Evolutionary conservation across 1,284 basidiomycete species (phyloP).

Genomic region (Cutaneotrichosporon cyanovorans): DNA sequence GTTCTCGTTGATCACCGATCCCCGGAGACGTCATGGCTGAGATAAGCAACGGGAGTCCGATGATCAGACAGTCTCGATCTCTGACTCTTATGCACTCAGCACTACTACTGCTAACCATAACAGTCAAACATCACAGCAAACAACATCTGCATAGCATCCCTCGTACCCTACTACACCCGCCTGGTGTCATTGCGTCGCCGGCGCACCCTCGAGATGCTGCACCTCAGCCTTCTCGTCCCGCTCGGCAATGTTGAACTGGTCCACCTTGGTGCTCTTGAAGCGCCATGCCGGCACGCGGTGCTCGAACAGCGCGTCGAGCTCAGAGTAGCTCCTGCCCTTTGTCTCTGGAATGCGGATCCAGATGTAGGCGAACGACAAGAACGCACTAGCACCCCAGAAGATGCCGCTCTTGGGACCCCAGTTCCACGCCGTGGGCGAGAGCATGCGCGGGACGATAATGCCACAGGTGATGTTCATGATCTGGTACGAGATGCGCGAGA

Average conservation of each 20-base stretch:
- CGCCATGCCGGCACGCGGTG: slow-evolving; percentile 25
- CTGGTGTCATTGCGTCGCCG: too few species aligned
- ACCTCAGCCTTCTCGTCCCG: background rate
- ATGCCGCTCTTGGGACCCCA: slow-evolving; percentile 27
- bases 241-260: background rate
- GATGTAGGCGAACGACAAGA: slow-evolving; percentile 20
- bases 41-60: too few species aligned
- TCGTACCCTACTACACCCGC: too few species aligned
- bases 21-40: too few species aligned
- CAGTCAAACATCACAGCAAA: too few species aligned
- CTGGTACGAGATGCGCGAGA: slow-evolving; percentile 46
- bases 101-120: too few species aligned
- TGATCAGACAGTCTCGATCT: too few species aligned
- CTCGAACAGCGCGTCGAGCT: slow-evolving; percentile 32
- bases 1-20: too few species aligned
- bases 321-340: slow-evolving; percentile 17
- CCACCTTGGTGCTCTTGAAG: slow-evolving; percentile 26
- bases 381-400: slow-evolving; percentile 23
- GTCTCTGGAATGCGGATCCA: slow-evolving; percentile 39
- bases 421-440: slow-evolving; percentile 5
- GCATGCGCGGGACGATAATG: slow-evolving; percentile 15
- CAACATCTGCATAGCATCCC: too few species aligned
- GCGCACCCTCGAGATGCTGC: background rate
- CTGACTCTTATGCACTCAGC: too few species aligned
- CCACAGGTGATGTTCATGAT: slow-evolving; percentile 29